A percentile compares a stretch with the other conserved stretches of the same genome.
phyloP scores from a whole-genome alignment of 805 yeast species.

The Lachancea dasiensis region DNA sequence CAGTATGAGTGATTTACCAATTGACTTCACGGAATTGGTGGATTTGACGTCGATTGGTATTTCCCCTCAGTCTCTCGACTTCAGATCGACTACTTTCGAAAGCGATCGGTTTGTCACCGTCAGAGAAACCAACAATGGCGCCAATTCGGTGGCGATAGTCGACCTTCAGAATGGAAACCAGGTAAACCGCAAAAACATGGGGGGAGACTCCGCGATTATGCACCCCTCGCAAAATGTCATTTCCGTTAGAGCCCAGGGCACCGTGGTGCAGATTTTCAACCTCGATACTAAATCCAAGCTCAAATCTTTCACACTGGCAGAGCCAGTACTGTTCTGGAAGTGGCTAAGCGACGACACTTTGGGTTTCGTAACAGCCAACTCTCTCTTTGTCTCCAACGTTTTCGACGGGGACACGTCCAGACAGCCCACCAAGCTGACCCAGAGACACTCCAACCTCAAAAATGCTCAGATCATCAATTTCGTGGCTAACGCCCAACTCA shows the following conservation, averaged over 20 bases:
- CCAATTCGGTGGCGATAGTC: constrained; percentile 91
- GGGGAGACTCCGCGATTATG: constrained; percentile 96
- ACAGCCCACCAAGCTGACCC: constrained; percentile 77
- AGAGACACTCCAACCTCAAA: constrained; percentile 72
- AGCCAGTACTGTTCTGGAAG: constrained; percentile 92
- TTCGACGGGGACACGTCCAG: constrained; percentile 70
- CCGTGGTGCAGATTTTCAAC: constrained; percentile 91
- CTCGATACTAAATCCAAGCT: constrained; percentile 81
- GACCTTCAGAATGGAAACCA: constrained; percentile 74
- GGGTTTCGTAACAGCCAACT: constrained; percentile 77
- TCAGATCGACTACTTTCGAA: constrained; percentile 90
- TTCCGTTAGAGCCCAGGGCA: constrained; percentile 92
- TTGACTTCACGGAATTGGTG: constrained; percentile 92
- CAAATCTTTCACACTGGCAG: constrained; percentile 77
- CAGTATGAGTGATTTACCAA: constrained; percentile 70
- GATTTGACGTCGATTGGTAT: constrained; percentile 84
- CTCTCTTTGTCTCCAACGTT: constrained; percentile 76
- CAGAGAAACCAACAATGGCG: constrained; percentile 54
- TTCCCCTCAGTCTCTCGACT: constrained; percentile 77
- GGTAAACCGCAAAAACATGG: constrained; percentile 85
- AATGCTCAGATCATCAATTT: constrained; percentile 88
- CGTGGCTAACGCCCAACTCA: constrained; percentile 68
- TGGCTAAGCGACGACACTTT: constrained; percentile 73
- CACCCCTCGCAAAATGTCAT: constrained; percentile 86
- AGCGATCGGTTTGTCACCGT: constrained; percentile 86